phyloP scores from a whole-genome alignment of 2,329 filamentous ascomycete species.

The Mariannaea elegans region DNA sequence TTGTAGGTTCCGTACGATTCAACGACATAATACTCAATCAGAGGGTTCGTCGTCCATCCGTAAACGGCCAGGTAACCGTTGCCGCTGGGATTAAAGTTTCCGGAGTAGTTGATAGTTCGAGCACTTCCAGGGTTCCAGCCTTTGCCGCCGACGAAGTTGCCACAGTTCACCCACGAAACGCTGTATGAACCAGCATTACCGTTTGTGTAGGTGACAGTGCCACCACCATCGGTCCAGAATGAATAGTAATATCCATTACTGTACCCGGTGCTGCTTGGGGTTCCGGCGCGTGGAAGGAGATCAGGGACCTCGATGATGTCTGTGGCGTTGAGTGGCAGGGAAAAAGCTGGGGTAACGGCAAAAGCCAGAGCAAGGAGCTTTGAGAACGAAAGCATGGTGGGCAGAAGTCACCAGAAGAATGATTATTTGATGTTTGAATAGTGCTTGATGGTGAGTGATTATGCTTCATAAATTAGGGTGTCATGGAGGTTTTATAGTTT shows the following conservation, averaged over 20 bases:
- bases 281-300: constrained; percentile 40
- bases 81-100: constrained; percentile 44
- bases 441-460: not conserved
- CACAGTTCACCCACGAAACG: constrained; percentile 51
- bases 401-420: not conserved
- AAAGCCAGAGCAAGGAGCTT: constrained; percentile 33
- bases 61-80: constrained; percentile 51
- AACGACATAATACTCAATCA: constrained; percentile 51
- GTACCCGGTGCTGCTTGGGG: constrained; percentile 47
- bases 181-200: constrained; percentile 53
- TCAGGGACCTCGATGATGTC: constrained; percentile 28
- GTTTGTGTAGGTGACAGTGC: constrained; percentile 56
- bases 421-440: not conserved
- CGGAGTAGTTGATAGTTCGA: constrained; percentile 48
- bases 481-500: too few relatives aligned
- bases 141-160: constrained; percentile 40
- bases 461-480: too few relatives aligned
- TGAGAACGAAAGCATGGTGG: constrained; percentile 35
- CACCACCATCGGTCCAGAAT: constrained; percentile 58
- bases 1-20: constrained; percentile 47
- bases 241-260: constrained; percentile 56
- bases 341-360: constrained; percentile 29
- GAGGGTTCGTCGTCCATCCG: constrained; percentile 50
- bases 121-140: constrained; percentile 36
- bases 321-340: constrained; percentile 27